Evolutionary conservation across 2,329 filamentous ascomycete genomes (phyloP), one percentile per base, ranked within the genome.

Genomic region (Penicillium glabrum): DNA sequence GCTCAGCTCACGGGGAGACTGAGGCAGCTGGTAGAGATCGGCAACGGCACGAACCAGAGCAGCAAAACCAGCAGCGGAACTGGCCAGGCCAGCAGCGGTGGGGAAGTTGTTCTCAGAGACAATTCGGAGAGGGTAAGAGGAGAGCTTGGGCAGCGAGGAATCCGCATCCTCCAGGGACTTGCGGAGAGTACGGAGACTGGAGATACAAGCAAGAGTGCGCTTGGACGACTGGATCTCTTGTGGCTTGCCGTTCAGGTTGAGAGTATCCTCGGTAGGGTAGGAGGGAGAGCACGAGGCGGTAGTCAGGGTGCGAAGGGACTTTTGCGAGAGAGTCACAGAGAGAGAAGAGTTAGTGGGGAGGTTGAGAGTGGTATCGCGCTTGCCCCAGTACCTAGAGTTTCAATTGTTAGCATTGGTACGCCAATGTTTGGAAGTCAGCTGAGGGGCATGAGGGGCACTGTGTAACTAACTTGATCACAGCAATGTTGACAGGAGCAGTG

Each of bases 21-120:
- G 85, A 5, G 89, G 88, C 7, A 99, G 86, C 72, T 90, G 83
- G 79, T 98, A 99, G 41, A 99, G 85, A 74, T 98, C 85, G 35
- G 95, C 95, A 67, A 99, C 91, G 19, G 77, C 93, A 57, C 92
- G 86, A 21, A 98, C 83, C 1, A 87, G 77, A 13, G 86, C 85
- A 35, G 85, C 86, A 65, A 88, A 86, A 24, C 85, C 86, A n/a
- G 85, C 85, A n/a, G 85, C 85, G 23, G 80, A 82, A 64, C 80
- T 82, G 41, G 85, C 85, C 27, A 99, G 86, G 7, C 95, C 95
- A 5, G 95, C 95, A 26, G 95, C 95, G 2, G 95, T 99, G 61
- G 95, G 95, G 83, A 99, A 99, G 83, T 99, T 99, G 84, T 99
- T 99, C 80, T 95, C 90, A 56, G 90, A 95, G 55, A 97, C 92